Evolutionary conservation across 208 protist genomes (phyloP), one percentile per base, ranked within the genome.

Genomic region (Acanthamoeba royreba): DNA sequence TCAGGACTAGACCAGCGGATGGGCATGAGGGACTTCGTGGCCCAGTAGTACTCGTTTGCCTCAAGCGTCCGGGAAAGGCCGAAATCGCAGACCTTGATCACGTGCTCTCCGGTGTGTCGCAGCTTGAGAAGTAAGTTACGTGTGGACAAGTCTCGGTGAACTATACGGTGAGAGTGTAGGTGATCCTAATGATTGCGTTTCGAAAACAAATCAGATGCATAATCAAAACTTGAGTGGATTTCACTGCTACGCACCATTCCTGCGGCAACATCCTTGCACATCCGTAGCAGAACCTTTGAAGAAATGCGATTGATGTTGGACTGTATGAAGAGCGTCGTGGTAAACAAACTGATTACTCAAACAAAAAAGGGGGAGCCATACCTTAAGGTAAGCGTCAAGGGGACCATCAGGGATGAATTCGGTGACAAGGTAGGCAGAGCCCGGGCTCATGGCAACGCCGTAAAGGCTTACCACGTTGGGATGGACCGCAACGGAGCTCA

Each of bases 61-160:
- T 45, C 86, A 7, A 77, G 42, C 35, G 55, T 79, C 2, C 86
- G 49, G 40, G 86, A 92, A 7, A 92, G 86, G 22, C 86, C 86
- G 74, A 92, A 92, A 42, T 92, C 86, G 35, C 86, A 92, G 53
- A 92, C 86, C 86, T 92, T 92, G 52, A 92, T 53, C 43, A 69
- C 61, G 38, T 22, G 58, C 13, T 79, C 86, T 25, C 86, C 86
- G n/a, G 22, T n/a, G 25, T 77, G 42, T 11, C 61, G 52, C 8
- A 77, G 52, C 43, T 92, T 53, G 43, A 92, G 55, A 4, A 92
- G 86, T 4, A 92, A 38, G 25, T 92, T 92, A 13, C 86, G 52
- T 22, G 86, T 33, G 40, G 86, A 47, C 86, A 92, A 49, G 31
- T 92, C 86, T 28, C 86, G 25, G 38, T 92, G 86, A 9, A 92